Conservation (phyloP, 805 yeast species). For the Blastobotrys americana region DNA sequence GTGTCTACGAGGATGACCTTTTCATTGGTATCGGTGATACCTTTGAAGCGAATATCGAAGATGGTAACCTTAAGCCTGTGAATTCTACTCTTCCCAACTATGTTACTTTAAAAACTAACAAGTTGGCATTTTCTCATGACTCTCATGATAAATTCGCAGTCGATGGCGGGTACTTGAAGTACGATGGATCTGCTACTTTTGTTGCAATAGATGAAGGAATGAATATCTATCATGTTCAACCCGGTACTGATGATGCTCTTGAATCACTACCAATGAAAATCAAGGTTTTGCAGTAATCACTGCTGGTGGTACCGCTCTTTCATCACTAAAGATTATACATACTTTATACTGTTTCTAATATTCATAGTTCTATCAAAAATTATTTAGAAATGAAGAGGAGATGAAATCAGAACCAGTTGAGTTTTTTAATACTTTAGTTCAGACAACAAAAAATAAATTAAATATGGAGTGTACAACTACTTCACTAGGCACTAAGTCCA, state of each 20-base stretch:
- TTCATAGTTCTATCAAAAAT: no score
- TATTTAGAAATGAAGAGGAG: no score
- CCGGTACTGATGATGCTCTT: not conserved
- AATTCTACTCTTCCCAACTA: not conserved
- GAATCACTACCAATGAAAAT: not conserved
- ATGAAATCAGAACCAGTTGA: no score
- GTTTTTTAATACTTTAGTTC: no score
- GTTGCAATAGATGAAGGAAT: not conserved
- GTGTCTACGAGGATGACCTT: not conserved
- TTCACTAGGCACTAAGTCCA: no score
- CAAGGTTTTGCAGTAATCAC: no score
- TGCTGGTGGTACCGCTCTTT: no score
- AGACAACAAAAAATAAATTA: no score
- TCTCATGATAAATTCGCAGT: not conserved
- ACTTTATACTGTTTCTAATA: no score
- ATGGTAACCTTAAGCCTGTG: not conserved
- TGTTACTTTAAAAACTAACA: not conserved
- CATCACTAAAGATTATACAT: no score
- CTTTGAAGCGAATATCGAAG: not conserved
- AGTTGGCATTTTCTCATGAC: not conserved
- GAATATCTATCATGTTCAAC: not conserved
- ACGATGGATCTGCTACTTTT: not conserved
- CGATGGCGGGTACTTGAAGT: not conserved
- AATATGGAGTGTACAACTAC: not conserved
- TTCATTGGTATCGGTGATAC: not conserved